Base-by-base conservation (phyloP, 306 rosid genomes). In the Citrullus colocynthis region DNA sequence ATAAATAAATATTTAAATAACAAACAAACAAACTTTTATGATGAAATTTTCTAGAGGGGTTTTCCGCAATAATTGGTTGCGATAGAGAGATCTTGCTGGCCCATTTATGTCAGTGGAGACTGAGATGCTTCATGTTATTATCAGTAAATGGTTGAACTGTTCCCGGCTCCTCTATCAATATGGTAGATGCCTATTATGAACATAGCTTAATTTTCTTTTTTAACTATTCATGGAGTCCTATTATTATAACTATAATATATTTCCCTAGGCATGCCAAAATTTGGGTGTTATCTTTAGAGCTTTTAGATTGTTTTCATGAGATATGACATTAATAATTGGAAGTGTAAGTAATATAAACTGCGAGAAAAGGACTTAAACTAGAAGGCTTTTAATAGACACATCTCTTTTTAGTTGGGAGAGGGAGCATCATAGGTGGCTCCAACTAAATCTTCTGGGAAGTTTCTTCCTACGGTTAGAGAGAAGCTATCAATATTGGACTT, bases 121-220 rank as follows among this genome's bases (percentile, higher is more conserved):
- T 72, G 41, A 72, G 55, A 49, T 72, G 59, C 7, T 72, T 72
- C 76, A 72, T 72, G 59, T 72, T 72, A 72, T 72, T 72, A 72
- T 72, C 76, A 21, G 49, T 72, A 72, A 72, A 72, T 72, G 60
- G 76, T 72, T 72, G 24, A 21, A 48, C 76, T 72, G 18, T 49
- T 14, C 6, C 57, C 24, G 76, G 42, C 44, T 48, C 59, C 76
- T 72, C 76, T 72, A 49, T 59, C 59, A 28, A 28, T 13, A 28
- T 28, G 60, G 59, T 72, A 15, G 59, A 48, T 28, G 8, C 76
- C 55, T 72, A 28, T 72, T 48, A 44, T 28, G 44, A 72, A 8
- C 60, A 28, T 21, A 3, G 24, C 60, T 72, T 72, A 24, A 15
- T 42, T 21, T 70, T 24, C 20, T 7, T 42, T 21, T 72, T 6